A percentile compares a stretch with the other conserved stretches of the same genome.
Conservation (phyloP, 2,329 filamentous ascomycete species). For the Lachnellula willkommii region DNA sequence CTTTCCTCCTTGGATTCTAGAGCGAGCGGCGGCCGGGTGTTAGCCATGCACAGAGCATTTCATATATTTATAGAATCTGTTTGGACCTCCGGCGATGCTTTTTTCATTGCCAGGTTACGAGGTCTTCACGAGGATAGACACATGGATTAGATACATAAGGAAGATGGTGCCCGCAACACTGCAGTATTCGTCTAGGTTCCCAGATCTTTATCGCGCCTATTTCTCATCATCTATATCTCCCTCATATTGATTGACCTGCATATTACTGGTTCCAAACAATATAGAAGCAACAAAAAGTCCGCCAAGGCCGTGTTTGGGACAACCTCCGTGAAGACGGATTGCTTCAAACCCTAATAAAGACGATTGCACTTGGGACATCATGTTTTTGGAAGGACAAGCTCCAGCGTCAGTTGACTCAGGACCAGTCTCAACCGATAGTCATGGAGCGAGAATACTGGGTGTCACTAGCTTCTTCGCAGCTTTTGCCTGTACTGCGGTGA, state of each 20-base stretch:
- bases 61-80: not conserved
- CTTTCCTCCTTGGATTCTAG: not conserved
- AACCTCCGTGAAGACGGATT: constrained; percentile 1
- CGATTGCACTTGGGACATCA: constrained; percentile 1
- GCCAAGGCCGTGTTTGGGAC: not conserved
- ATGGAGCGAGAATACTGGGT: constrained; percentile 34
- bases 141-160: constrained; percentile 9
- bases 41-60: not conserved
- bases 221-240: constrained; percentile 10
- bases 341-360: constrained; percentile 2
- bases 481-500: constrained; percentile 33
- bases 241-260: constrained; percentile 8
- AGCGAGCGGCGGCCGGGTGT: not conserved
- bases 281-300: constrained; percentile 2
- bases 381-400: constrained; percentile 11
- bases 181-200: constrained; percentile 6
- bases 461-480: constrained; percentile 36
- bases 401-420: not conserved
- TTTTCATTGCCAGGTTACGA: constrained; percentile 4
- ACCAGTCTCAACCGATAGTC: constrained; percentile 26
- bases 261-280: not conserved
- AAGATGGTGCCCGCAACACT: constrained; percentile 12
- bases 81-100: not conserved
- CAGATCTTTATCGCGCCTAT: constrained; percentile 6
- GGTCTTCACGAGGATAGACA: constrained; percentile 4